Percentiles rank a stretch among this genome's conserved stretches.
phyloP scores from a whole-genome alignment of 192 early-diverging fungal species.

The Mortierella claussenii region DNA sequence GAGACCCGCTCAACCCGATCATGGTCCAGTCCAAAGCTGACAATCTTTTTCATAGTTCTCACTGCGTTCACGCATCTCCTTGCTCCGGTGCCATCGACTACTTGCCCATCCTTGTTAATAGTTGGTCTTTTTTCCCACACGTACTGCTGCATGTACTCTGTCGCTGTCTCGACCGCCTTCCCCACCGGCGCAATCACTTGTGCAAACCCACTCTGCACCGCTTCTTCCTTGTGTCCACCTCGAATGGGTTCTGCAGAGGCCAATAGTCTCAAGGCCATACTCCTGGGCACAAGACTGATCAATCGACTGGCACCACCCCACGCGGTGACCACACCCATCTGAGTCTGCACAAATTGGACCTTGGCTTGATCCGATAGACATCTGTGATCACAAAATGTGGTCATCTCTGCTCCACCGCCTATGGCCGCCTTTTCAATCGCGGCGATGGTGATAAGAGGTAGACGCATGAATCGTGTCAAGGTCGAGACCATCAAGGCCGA shows the following conservation, averaged over 20 bases:
- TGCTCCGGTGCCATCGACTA: constrained; percentile 10
- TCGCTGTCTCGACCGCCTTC: constrained; percentile 27
- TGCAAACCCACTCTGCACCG: constrained; percentile 53
- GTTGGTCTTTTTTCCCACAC: constrained; percentile 36
- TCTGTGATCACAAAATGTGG: constrained; percentile 68
- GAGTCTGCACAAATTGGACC: constrained; percentile 70
- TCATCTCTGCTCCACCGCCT: constrained; percentile 75
- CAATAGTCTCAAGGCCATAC: constrained; percentile 60
- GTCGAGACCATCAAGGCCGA: constrained; percentile 71
- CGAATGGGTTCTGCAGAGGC: constrained; percentile 53
- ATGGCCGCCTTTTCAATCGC: constrained; percentile 70
- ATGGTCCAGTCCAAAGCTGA: constrained; percentile 35
- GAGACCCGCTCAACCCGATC: constrained; percentile 44
- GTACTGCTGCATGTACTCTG: constrained; percentile 55
- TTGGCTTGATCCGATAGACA: constrained; percentile 53
- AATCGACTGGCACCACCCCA: constrained; percentile 70
- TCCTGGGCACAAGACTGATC: constrained; percentile 55
- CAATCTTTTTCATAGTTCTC: constrained; percentile 61
- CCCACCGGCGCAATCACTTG: constrained; percentile 41
- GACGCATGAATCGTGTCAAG: constrained; percentile 57
- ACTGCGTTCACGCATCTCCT: constrained; percentile 59
- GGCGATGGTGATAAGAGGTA: constrained; percentile 70
- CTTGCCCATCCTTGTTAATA: not conserved
- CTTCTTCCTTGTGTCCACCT: constrained; percentile 27
- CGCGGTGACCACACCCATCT: constrained; percentile 70